Percentiles rank a stretch among this genome's conserved stretches.
These are phyloP conservation scores for Dryas integrifolia DNA, from an alignment of 331 rosid genomes.

Conservation along the genomic window DNA sequence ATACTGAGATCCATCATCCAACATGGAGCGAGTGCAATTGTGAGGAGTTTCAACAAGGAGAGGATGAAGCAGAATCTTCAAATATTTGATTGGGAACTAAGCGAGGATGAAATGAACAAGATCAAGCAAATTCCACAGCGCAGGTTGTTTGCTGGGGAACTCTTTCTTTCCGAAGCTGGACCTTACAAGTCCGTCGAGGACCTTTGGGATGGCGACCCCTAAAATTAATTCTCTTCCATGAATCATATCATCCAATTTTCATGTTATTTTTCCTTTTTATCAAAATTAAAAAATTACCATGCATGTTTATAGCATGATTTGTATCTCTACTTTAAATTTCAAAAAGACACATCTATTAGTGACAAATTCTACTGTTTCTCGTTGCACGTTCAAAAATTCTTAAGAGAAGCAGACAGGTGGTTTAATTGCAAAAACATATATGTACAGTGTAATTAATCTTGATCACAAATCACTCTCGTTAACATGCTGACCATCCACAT, in stretches of 20 bases:
- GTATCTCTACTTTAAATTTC: too few relatives aligned
- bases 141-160: background rate
- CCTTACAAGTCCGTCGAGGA: constrained; percentile 2
- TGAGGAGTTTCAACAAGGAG: constrained; percentile 6
- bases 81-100: constrained; percentile 13
- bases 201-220: constrained; percentile 9
- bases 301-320: too few relatives aligned
- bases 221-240: background rate
- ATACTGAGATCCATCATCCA: constrained; percentile 15
- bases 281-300: too few relatives aligned
- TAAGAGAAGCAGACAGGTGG: background rate
- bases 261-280: background rate
- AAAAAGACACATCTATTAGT: too few relatives aligned
- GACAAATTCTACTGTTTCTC: background rate
- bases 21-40: background rate
- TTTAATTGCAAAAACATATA: constrained; percentile 1
- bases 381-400: background rate
- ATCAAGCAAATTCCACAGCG: constrained; percentile 9
- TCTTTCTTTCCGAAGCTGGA: background rate
- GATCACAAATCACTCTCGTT: background rate
- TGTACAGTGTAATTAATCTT: background rate
- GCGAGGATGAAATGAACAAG: constrained; percentile 12
- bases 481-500: background rate
- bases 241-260: background rate
- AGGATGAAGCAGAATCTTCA: constrained; percentile 5